phyloP scores from a whole-genome alignment of 1,139 yeast genomes.

The Diutina scorzettiae region DNA sequence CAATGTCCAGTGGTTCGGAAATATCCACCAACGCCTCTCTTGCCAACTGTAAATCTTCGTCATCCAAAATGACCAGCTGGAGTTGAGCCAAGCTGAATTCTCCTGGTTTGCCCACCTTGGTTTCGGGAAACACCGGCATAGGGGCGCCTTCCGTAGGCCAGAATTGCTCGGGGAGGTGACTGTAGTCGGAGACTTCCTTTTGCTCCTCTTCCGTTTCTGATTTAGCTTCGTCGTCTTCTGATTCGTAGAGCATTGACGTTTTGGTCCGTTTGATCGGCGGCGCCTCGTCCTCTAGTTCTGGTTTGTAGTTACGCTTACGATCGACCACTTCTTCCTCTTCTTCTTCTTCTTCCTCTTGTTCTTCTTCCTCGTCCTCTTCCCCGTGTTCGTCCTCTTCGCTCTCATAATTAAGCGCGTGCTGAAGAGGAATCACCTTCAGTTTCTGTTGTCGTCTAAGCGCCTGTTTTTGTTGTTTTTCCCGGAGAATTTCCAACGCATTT shows the following conservation, averaged over 20 bases:
- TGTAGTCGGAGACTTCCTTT: slow-evolving; percentile 1
- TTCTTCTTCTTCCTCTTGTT: neutral
- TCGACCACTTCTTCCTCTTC: neutral
- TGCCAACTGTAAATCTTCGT: slow-evolving; percentile 55
- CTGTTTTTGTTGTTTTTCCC: slow-evolving; percentile 5
- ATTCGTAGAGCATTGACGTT: neutral
- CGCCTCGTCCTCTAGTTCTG: neutral
- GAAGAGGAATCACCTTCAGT: slow-evolving; percentile 44
- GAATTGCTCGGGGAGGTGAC: neutral
- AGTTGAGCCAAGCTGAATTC: slow-evolving; percentile 36
- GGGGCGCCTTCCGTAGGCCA: slow-evolving; percentile 3
- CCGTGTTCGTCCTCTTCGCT: neutral
- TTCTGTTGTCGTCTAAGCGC: slow-evolving; percentile 14
- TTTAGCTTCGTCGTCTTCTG: neutral
- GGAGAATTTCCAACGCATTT: neutral
- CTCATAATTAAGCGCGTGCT: slow-evolving; percentile 55
- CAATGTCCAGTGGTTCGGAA: slow-evolving; percentile 16
- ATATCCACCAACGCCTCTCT: slow-evolving; percentile 28
- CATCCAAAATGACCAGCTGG: slow-evolving; percentile 51
- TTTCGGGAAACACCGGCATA: neutral
- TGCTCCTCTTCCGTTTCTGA: slow-evolving; percentile 8
- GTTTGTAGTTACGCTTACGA: neutral
- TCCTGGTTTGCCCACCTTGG: neutral
- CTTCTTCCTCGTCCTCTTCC: neutral
- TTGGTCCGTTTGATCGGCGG: neutral